Evolutionary conservation across 2,329 filamentous ascomycete species (phyloP).

Genomic region (Truncatella angustata): DNA sequence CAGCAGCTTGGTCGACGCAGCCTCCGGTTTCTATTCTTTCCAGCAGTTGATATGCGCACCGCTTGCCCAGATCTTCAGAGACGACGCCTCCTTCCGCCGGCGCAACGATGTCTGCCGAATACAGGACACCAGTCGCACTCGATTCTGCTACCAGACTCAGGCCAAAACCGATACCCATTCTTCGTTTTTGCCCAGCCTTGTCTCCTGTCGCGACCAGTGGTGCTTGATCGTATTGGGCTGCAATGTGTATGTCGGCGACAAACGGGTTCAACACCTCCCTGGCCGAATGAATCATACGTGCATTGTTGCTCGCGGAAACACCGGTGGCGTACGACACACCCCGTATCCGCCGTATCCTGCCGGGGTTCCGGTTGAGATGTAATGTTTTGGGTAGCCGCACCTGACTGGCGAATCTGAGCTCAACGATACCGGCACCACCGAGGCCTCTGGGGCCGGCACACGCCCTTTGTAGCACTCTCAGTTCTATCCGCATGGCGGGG

Average conservation of each 20-base stretch:
- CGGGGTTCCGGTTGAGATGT: constrained; percentile 78
- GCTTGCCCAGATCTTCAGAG: constrained; percentile 86
- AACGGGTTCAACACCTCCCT: constrained; percentile 84
- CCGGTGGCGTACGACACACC: constrained; percentile 94
- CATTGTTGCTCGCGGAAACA: constrained; percentile 89
- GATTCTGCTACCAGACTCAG: constrained; percentile 88
- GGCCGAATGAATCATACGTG: constrained; percentile 88
- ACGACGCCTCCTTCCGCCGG: constrained; percentile 78
- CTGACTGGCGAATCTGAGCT: constrained; percentile 89
- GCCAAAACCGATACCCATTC: constrained; percentile 87
- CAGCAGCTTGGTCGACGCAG: constrained; percentile 71
- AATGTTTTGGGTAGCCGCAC: constrained; percentile 91
- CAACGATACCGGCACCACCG: constrained; percentile 88
- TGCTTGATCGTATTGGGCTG: constrained; percentile 71
- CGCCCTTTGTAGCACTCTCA: constrained; percentile 77
- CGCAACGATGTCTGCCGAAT: constrained; percentile 78
- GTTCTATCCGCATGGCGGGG: constrained; percentile 72
- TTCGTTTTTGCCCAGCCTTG: constrained; percentile 56
- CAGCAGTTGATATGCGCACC: constrained; percentile 84
- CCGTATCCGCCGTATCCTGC: constrained; percentile 81
- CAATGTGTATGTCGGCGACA: constrained; percentile 87
- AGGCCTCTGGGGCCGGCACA: constrained; percentile 72
- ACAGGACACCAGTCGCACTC: constrained; percentile 76
- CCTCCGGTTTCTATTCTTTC: constrained; percentile 81
- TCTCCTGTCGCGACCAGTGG: constrained; percentile 52